A percentile compares a stretch with the other conserved stretches of the same genome.
These are phyloP conservation scores for Penicillium sp. DNA, from an alignment of 2,329 filamentous ascomycete species.

Conservation along the genomic window DNA sequence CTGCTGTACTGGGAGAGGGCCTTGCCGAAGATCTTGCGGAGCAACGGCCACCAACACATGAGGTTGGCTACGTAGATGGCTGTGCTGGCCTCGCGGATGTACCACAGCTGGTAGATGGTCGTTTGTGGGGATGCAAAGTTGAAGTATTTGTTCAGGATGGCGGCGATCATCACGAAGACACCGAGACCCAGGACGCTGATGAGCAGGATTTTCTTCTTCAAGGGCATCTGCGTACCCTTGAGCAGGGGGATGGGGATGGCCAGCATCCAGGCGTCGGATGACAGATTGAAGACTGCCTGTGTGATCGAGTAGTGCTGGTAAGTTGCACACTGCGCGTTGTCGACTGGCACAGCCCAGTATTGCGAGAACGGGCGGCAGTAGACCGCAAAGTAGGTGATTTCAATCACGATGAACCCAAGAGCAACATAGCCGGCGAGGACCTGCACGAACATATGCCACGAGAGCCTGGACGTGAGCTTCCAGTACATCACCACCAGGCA, in stretches of 20 bases:
- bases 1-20: conserved; percentile 11
- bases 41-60: conserved; percentile 38
- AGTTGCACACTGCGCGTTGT: conserved; percentile 45
- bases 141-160: conserved; percentile 55
- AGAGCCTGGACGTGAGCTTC: conserved; percentile 6
- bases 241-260: conserved; percentile 45
- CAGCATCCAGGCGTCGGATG: conserved; percentile 47
- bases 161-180: conserved; percentile 41
- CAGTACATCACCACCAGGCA: conserved; percentile 15
- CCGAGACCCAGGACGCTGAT: conserved; percentile 45
- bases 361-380: conserved; percentile 56
- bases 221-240: conserved; percentile 39
- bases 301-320: conserved; percentile 49
- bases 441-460: conserved; percentile 14
- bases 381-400: conserved; percentile 54
- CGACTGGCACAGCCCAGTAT: conserved; percentile 56
- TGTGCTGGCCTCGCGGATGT: conserved; percentile 48
- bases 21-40: conserved; percentile 34
- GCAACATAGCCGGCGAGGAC: conserved; percentile 43
- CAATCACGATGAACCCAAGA: conserved; percentile 53
- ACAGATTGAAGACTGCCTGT: conserved; percentile 52
- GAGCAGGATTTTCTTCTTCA: conserved; percentile 40
- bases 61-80: conserved; percentile 56
- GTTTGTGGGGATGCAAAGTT: conserved; percentile 44
- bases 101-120: conserved; percentile 49